A percentile compares a stretch with the other conserved stretches of the same genome.
phyloP scores from a whole-genome alignment of 495 filamentous ascomycete species.

The Hypoxylon intermedium region DNA sequence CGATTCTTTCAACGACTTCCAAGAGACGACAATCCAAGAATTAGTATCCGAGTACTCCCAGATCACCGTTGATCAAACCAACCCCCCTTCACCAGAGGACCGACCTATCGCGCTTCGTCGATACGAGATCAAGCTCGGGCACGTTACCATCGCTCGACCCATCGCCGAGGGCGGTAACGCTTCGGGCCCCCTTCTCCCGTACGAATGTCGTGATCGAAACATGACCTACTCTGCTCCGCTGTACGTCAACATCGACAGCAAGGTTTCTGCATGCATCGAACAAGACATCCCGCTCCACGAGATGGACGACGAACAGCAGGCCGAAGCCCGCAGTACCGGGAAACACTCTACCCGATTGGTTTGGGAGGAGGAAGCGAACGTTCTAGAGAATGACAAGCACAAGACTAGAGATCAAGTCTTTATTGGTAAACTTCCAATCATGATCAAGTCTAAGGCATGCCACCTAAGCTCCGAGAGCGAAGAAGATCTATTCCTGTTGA shows the following conservation, averaged over 20 bases:
- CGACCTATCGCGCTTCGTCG: constrained; percentile 81
- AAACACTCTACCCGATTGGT: constrained; percentile 60
- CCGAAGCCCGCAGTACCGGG: constrained; percentile 53
- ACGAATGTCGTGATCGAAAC: constrained; percentile 92
- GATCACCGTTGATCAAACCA: constrained; percentile 86
- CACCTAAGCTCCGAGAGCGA: constrained; percentile 81
- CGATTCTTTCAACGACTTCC: constrained; percentile 98
- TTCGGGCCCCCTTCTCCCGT: constrained; percentile 79
- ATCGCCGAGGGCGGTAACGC: constrained; percentile 90
- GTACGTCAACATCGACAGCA: constrained; percentile 82
- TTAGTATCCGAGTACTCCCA: constrained; percentile 87
- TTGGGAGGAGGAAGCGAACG: constrained; percentile 64
- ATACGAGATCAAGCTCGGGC: constrained; percentile 92
- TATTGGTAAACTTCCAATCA: constrained; percentile 93
- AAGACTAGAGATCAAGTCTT: constrained; percentile 64
- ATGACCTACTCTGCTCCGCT: constrained; percentile 93
- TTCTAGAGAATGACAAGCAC: constrained; percentile 44
- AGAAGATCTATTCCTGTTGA: constrained; percentile 79
- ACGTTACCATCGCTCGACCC: constrained; percentile 80
- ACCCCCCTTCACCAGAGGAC: constrained; percentile 72
- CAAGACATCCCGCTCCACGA: constrained; percentile 66
- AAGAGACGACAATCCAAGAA: constrained; percentile 88
- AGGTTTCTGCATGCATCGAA: constrained; percentile 81
- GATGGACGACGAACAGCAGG: constrained; percentile 66
- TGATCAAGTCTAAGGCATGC: constrained; percentile 96